Base-by-base conservation (phyloP, 2,329 filamentous ascomycete genomes). In the Elsinoe perseae region DNA sequence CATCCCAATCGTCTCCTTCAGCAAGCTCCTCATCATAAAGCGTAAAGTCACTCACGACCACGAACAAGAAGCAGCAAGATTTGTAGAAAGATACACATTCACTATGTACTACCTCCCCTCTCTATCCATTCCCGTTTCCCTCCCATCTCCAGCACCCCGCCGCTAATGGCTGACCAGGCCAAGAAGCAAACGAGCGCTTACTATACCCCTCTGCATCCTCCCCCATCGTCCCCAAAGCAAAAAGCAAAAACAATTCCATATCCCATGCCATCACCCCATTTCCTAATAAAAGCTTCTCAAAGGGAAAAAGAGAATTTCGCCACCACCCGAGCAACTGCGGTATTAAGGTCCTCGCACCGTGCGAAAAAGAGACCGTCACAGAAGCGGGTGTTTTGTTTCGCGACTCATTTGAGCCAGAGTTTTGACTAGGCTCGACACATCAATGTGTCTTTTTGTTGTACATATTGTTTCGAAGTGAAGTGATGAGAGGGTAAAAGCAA, bases 81-180 rank as follows among this genome's bases (percentile, higher is more conserved):
- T 50, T 44, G 23, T 44, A 32, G 27, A 50, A 50, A 50, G 25
- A 50, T 50, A 50, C 44, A 50, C 44, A 32, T 50, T 50, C 44
- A 16, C 44, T 50, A 50, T 50, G 44, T 50, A 50, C 44, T 50
- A 30, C 16, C 27, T 12, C 4, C 40, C 18, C 18, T 23, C 43
- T 4, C 43, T n/a, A 28, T 7, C 25, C 38, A 23, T 4, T n/a
- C 21, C 5, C 43, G 10, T 23, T 14, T 4, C 12, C 23, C 43
- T 50, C 16, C n/a, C 25, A 30, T 18, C 25, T 20, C 14, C 8
- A 18, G n/a, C n/a, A 9, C 32, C 12, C 32, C 10, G 14, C n/a
- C n/a, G 25, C 44, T 27, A 30, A 18, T 27, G 23, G 30, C 48
- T 52, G 48, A 52, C 48, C 48, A 52, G 48, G 48, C 48, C 48